Base-by-base conservation (phyloP, 176 grass and related monocot genomes). In the Oryza meyeriana region DNA sequence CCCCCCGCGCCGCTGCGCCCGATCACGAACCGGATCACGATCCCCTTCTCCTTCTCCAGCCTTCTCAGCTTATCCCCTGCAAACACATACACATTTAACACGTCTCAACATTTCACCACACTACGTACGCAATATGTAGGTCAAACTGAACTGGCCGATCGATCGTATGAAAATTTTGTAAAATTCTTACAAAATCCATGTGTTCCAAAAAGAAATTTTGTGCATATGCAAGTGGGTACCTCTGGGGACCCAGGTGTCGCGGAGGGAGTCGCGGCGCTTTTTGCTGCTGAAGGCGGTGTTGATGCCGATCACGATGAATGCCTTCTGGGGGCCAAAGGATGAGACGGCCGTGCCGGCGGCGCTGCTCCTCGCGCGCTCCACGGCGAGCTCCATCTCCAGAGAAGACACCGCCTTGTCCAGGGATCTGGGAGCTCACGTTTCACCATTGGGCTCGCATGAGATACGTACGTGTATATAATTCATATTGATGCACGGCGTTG, bases 11-110 rank as follows among this genome's bases (percentile, higher is more conserved):
- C 90, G 78, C 92, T 93, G 74, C 82, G 96, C 25, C 96, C 96
- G 83, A 98, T 98, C 71, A 98, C 96, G 80, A 98, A 98, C 81
- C 96, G 91, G 73, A 98, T 45, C 75, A 93, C 90, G 22, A 98
- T 66, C 20, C 92, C 96, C 80, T 98, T 93, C 84, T 95, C 95
- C 83, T 79, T 79, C 81, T 98, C 93, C 62, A 98, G 71, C 71
- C 79, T 77, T 80, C 85, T 67, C 20, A 97, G 88, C 81, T 92
- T 94, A 4, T 87, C 84, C 45, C 90, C 94, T 97, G 74, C 70
- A 20, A 20, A 27, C 28, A 4, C 39, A 8, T 17, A 17, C 12
- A 8, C 18, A 36, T 18, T n/a, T n/a, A n/a, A n/a, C n/a, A n/a
- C n/a, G n/a, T n/a, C n/a, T n/a, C 13, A 8, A 32, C 10, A 39